phyloP scores from a whole-genome alignment of 139 green algal species.

The Chloropicon primus region DNA sequence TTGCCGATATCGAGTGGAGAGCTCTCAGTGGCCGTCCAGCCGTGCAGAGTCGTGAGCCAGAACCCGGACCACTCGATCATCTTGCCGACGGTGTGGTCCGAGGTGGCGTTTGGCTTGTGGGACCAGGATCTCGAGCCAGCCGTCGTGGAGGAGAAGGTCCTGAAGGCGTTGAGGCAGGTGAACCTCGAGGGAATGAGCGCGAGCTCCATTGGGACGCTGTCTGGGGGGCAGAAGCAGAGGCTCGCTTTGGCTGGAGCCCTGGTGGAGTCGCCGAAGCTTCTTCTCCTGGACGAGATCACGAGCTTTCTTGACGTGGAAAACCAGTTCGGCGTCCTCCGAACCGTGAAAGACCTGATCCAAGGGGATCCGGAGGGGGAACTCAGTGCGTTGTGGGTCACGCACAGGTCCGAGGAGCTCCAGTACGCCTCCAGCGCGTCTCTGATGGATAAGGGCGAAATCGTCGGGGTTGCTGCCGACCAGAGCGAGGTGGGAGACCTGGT shows the following conservation, averaged over 20 bases:
- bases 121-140: slow-evolving; percentile 8
- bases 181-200: slow-evolving; percentile 45
- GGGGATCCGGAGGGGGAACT: slow-evolving; percentile 22
- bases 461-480: background rate
- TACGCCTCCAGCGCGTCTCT: slow-evolving; percentile 33
- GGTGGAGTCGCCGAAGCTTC: slow-evolving; percentile 52
- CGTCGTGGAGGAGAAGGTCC: slow-evolving; percentile 36
- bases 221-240: slow-evolving; percentile 90
- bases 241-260: slow-evolving; percentile 83
- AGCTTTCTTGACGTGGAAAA: slow-evolving; percentile 91
- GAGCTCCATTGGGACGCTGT: slow-evolving; percentile 66
- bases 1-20: slow-evolving; percentile 24
- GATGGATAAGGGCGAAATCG: background rate
- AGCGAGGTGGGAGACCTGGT: background rate
- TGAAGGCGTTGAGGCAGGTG: slow-evolving; percentile 50
- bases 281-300: slow-evolving; percentile 97
- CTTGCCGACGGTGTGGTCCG: slow-evolving; percentile 78
- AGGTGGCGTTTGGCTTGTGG: slow-evolving; percentile 88
- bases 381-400: slow-evolving; percentile 90
- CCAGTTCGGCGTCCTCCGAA: slow-evolving; percentile 39
- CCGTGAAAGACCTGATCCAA: background rate
- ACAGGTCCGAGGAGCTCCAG: slow-evolving; percentile 86
- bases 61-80: slow-evolving; percentile 93
- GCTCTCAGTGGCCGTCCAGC: background rate
- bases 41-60: slow-evolving; percentile 84